These are phyloP conservation scores for Coniochaeta hoffmannii DNA, from an alignment of 2,329 filamentous ascomycete species.

Conservation along the genomic window DNA sequence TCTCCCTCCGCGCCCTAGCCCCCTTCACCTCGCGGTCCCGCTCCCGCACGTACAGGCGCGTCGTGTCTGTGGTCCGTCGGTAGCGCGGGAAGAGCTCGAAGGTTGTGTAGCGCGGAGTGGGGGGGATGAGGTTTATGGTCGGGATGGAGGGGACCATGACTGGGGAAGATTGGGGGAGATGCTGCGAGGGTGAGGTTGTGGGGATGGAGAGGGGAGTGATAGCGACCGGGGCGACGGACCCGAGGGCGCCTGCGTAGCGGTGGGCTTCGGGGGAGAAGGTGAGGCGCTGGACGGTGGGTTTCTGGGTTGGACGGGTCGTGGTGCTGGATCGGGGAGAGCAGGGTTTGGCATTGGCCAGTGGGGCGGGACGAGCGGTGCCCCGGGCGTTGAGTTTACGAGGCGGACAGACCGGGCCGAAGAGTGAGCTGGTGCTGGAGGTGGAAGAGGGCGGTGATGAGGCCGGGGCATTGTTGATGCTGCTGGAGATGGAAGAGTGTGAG, in stretches of 20 bases:
- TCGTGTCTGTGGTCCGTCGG: background rate
- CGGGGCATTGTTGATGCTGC: background rate
- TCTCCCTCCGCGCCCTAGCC: background rate
- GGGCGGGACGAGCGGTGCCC: no score
- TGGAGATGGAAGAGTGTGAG: background rate
- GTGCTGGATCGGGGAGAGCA: background rate
- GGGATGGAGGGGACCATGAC: background rate
- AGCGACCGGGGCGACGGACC: background rate
- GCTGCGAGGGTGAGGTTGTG: background rate
- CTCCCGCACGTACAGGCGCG: background rate
- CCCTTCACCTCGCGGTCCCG: background rate
- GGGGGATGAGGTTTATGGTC: background rate
- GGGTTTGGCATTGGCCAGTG: no score
- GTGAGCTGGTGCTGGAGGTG: background rate
- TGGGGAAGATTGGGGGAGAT: background rate
- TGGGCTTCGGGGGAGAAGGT: background rate
- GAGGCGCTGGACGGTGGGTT: background rate
- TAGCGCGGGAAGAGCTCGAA: background rate
- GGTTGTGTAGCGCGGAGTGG: background rate
- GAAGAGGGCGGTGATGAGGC: background rate
- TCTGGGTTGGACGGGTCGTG: background rate
- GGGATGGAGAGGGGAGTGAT: background rate
- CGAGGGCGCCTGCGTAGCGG: background rate
- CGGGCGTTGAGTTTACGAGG: no score
- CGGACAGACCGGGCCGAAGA: no score